Evolutionary conservation across 2,329 filamentous ascomycete genomes (phyloP).

Genomic region (Penicillium griseofulvum): DNA sequence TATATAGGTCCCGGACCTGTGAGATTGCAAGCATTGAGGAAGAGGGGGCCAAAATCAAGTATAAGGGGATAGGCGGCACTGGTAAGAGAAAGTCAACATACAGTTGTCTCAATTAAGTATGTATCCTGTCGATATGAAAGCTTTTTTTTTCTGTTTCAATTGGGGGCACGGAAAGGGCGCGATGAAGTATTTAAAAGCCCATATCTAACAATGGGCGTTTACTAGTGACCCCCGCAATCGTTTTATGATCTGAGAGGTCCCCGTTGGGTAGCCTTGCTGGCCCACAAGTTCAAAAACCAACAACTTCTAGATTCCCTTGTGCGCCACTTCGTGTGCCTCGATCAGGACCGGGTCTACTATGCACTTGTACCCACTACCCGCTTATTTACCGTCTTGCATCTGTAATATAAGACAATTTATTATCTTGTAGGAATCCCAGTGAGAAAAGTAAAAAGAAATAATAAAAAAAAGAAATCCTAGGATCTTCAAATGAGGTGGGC

Average conservation of each 20-base stretch:
- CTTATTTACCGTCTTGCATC: slow-evolving; percentile 7
- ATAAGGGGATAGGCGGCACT: slow-evolving; percentile 10
- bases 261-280: slow-evolving; percentile 16
- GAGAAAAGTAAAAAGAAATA: slow-evolving; percentile 4
- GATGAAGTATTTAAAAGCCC: slow-evolving; percentile 13
- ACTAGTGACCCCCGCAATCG: slow-evolving; percentile 19
- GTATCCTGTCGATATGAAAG: slow-evolving; percentile 1
- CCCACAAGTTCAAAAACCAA: slow-evolving; percentile 10
- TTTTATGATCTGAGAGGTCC: slow-evolving; percentile 12
- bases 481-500: slow-evolving; percentile 22
- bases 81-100: slow-evolving; percentile 13
- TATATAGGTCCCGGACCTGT: slow-evolving; percentile 19
- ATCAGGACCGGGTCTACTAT: slow-evolving; percentile 7
- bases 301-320: slow-evolving; percentile 19
- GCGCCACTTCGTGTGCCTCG: slow-evolving; percentile 9
- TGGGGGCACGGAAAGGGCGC: slow-evolving; percentile 16
- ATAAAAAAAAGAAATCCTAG: slow-evolving; percentile 6
- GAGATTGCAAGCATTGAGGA: slow-evolving; percentile 10
- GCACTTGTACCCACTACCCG: slow-evolving; percentile 8
- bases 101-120: slow-evolving; percentile 2
- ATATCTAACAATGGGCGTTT: background rate
- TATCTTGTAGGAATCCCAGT: slow-evolving; percentile 2
- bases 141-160: slow-evolving; percentile 11
- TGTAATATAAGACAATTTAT: slow-evolving; percentile 12
- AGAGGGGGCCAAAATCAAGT: slow-evolving; percentile 9